Percentiles rank a stretch among this genome's conserved stretches.
Conservation (phyloP, 1,139 yeast species). For the Trichomonascaceae sp. region DNA sequence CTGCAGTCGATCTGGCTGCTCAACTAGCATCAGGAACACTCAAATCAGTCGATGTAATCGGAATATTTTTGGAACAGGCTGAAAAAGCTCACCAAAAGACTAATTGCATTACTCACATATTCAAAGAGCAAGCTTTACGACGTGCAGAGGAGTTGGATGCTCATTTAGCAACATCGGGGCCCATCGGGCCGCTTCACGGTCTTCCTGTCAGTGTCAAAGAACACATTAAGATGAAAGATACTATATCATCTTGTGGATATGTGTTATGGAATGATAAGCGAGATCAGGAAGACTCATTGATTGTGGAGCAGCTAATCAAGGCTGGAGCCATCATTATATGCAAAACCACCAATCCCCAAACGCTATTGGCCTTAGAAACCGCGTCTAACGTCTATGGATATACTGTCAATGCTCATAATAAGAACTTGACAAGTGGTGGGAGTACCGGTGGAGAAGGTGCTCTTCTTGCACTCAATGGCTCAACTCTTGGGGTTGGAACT, state of each 20-base stretch:
- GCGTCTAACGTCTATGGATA: constrained; percentile 33
- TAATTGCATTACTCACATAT: constrained; percentile 53
- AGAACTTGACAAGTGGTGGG: constrained; percentile 56
- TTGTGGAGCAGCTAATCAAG: constrained; percentile 25
- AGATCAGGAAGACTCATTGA: constrained; percentile 8
- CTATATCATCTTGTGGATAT: constrained; percentile 29
- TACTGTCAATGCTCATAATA: constrained; percentile 49
- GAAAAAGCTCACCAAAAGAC: constrained; percentile 6
- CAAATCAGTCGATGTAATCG: background rate
- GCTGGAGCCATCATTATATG: constrained; percentile 49
- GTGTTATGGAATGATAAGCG: constrained; percentile 32
- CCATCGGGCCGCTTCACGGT: constrained; percentile 72
- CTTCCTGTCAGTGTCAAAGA: constrained; percentile 74
- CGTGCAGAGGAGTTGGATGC: constrained; percentile 53
- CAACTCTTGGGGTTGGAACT: constrained; percentile 62
- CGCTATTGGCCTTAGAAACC: constrained; percentile 9
- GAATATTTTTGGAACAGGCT: constrained; percentile 28
- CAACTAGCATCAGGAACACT: background rate
- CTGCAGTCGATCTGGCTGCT: background rate
- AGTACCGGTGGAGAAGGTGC: constrained; percentile 77
- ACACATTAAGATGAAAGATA: constrained; percentile 54
- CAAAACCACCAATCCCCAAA: constrained; percentile 8
- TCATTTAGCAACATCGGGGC: constrained; percentile 47
- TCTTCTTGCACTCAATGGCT: constrained; percentile 39
- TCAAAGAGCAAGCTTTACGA: constrained; percentile 41